phyloP scores from a whole-genome alignment of 768 basidiomycete genomes.

The Tricholoma sp. region DNA sequence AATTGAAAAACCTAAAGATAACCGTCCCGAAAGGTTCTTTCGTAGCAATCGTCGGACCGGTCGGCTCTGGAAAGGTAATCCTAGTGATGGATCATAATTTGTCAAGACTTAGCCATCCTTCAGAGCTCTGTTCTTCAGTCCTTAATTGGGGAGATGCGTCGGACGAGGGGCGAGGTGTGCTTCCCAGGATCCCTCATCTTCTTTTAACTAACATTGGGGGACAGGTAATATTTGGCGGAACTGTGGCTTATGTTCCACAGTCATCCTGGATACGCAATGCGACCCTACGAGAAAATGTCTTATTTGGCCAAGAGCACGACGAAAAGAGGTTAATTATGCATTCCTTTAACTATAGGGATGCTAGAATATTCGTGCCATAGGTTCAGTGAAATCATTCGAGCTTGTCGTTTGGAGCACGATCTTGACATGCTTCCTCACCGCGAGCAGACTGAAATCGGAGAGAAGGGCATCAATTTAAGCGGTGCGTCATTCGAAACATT shows the following conservation, averaged over 20 bases:
- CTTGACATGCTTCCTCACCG: slow-evolving; percentile 66
- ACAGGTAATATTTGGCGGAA: slow-evolving; percentile 48
- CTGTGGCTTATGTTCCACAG: slow-evolving; percentile 56
- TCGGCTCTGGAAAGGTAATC: slow-evolving; percentile 66
- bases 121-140: slow-evolving; percentile 55
- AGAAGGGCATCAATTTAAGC: slow-evolving; percentile 68
- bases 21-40: slow-evolving; percentile 50
- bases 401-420: slow-evolving; percentile 68
- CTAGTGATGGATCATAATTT: slow-evolving; percentile 12
- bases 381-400: slow-evolving; percentile 51
- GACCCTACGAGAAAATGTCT: slow-evolving; percentile 67
- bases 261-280: slow-evolving; percentile 62
- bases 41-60: slow-evolving; percentile 65
- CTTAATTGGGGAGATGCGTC: slow-evolving; percentile 64
- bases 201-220: slow-evolving; percentile 6
- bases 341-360: slow-evolving; percentile 28
- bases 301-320: slow-evolving; percentile 65
- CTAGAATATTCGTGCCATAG: slow-evolving; percentile 22
- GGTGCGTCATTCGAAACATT: slow-evolving; percentile 24
- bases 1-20: slow-evolving; percentile 42
- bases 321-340: slow-evolving; percentile 41
- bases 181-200: background rate
- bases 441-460: slow-evolving; percentile 67
- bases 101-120: background rate
- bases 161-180: slow-evolving; percentile 47